Evolutionary conservation across 192 early-diverging fungal genomes (phyloP).

Genomic region (Chytriomyces confervae): DNA sequence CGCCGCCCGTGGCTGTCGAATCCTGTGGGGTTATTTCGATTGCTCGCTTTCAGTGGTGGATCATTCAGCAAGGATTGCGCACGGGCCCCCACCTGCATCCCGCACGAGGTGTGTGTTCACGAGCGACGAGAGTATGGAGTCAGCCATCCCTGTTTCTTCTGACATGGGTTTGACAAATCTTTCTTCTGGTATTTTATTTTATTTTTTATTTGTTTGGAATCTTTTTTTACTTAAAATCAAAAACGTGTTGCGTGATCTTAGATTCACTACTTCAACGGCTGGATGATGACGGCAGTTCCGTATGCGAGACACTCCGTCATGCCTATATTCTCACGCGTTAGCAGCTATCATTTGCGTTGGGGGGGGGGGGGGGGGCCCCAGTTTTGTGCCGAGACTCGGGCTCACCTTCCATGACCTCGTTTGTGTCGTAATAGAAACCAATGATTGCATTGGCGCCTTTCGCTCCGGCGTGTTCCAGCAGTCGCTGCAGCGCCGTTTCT

Average conservation of each 20-base stretch:
- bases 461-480: constrained; percentile 20
- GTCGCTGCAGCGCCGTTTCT: constrained; percentile 13
- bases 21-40: constrained; percentile 60
- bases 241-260: no score
- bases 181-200: no score
- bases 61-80: background rate
- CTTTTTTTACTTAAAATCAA: no score
- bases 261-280: no score
- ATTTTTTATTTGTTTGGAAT: no score
- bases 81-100: constrained; percentile 8
- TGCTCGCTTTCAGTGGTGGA: background rate
- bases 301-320: constrained; percentile 26
- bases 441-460: constrained; percentile 19
- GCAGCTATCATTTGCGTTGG: no score
- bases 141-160: background rate
- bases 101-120: constrained; percentile 30
- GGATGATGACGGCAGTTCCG: constrained; percentile 17
- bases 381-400: no score
- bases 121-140: constrained; percentile 24
- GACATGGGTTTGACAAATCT: background rate
- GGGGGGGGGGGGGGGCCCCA: no score
- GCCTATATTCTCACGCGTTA: no score
- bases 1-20: constrained; percentile 84
- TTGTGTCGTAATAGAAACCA: constrained; percentile 17
- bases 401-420: constrained; percentile 3